phyloP scores from a whole-genome alignment of 1,139 yeast species.

The Suhomyces bokatorum region DNA sequence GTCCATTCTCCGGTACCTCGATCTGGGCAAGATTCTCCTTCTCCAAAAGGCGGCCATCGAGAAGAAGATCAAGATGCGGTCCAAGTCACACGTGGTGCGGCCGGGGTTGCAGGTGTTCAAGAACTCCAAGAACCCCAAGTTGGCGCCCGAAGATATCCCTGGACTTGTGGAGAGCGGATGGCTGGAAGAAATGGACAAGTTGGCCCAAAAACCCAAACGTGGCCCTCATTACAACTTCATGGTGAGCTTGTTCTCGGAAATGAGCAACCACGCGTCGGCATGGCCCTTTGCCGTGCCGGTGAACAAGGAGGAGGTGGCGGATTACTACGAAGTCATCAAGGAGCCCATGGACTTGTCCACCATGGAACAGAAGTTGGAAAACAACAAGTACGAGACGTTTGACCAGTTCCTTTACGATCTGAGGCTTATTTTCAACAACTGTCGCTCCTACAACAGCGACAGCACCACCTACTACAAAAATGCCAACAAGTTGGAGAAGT shows the following conservation, averaged over 20 bases:
- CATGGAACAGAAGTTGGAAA: constrained; percentile 91
- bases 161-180: constrained; percentile 93
- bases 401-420: constrained; percentile 92
- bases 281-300: constrained; percentile 98
- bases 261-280: constrained; percentile 95
- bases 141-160: constrained; percentile 77
- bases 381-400: constrained; percentile 86
- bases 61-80: constrained; percentile 75
- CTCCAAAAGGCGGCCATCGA: constrained; percentile 90
- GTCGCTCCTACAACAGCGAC: constrained; percentile 86
- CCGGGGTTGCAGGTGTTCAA: constrained; percentile 79
- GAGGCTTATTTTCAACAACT: constrained; percentile 81
- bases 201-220: constrained; percentile 92
- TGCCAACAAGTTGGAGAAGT: constrained; percentile 90
- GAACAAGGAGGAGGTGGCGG: constrained; percentile 90
- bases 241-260: constrained; percentile 82
- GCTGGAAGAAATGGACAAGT: constrained; percentile 97
- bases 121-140: constrained; percentile 44
- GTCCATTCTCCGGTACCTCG: constrained; percentile 73
- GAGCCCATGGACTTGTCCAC: constrained; percentile 99
- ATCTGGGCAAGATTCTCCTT: constrained; percentile 79
- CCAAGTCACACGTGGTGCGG: constrained; percentile 76
- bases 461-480: constrained; percentile 86
- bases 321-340: constrained; percentile 91
- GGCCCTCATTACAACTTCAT: constrained; percentile 94